Percentiles rank a stretch among this genome's conserved stretches.
Conservation (phyloP, 2,329 filamentous ascomycete species). For the Colletotrichum sp. region DNA sequence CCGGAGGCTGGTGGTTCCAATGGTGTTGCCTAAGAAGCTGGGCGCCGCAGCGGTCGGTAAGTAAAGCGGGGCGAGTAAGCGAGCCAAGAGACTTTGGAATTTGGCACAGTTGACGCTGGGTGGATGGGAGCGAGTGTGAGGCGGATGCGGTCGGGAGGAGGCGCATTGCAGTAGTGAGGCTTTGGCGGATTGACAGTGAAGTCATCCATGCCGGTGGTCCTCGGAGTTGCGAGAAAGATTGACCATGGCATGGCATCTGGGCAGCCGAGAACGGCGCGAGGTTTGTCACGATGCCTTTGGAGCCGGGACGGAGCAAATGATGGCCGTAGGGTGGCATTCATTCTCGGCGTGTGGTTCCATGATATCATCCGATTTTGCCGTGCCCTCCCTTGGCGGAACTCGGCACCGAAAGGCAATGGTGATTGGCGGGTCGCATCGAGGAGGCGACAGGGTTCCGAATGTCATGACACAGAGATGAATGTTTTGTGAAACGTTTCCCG, state of each 20-base stretch:
- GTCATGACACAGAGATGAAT: conserved; percentile 20
- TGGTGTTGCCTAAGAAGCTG: conserved; percentile 3
- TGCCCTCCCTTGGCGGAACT: conserved; percentile 18
- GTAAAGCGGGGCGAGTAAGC: not conserved
- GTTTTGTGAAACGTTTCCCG: conserved; percentile 17
- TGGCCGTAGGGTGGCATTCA: not conserved
- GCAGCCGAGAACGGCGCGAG: not conserved
- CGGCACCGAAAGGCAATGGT: not conserved
- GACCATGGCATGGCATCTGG: not conserved
- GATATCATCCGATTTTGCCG: conserved; percentile 15
- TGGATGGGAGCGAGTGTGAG: not conserved
- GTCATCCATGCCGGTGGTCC: not conserved
- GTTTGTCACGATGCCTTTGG: not conserved
- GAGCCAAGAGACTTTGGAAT: not conserved
- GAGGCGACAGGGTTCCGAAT: not conserved
- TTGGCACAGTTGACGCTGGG: not conserved
- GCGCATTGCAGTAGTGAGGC: not conserved
- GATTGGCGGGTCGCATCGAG: conserved; percentile 2
- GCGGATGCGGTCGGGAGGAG: not conserved
- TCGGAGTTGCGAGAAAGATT: not conserved
- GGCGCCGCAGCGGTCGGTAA: conserved; percentile 4
- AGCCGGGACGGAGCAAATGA: not conserved
- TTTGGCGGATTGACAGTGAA: not conserved
- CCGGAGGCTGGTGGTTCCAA: not conserved
- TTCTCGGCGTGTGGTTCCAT: conserved; percentile 14